Evolutionary conservation across 441 rosid species (phyloP).

Genomic region (Brassica balearica): DNA sequence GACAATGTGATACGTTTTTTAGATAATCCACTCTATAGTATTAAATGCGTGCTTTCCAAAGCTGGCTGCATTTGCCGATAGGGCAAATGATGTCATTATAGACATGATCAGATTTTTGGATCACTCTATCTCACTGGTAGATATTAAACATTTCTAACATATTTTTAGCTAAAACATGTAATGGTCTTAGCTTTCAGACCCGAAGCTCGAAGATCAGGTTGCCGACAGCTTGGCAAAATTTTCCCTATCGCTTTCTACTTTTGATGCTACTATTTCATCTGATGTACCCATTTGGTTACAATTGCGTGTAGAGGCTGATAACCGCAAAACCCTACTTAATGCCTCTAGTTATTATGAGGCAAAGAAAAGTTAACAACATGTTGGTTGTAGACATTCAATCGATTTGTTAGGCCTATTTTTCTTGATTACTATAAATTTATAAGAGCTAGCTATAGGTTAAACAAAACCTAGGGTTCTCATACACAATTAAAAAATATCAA

Average conservation of each 20-base stretch:
- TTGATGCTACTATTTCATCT: background rate
- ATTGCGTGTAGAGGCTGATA: constrained; percentile 1
- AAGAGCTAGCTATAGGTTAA: constrained; percentile 3
- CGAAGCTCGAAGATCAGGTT: too few species aligned
- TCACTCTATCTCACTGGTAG: too few species aligned
- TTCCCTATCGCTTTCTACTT: background rate
- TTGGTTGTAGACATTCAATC: background rate
- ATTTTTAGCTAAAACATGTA: too few species aligned
- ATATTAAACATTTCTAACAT: too few species aligned
- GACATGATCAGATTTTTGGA: too few species aligned
- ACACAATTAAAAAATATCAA: background rate
- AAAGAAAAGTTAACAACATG: constrained; percentile 2
- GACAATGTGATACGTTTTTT: too few species aligned
- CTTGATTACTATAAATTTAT: background rate
- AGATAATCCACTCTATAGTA: too few species aligned
- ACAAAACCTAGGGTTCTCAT: constrained; percentile 9
- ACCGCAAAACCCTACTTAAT: background rate
- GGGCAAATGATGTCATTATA: too few species aligned
- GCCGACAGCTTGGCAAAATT: background rate
- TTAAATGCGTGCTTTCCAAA: too few species aligned
- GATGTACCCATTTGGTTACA: background rate
- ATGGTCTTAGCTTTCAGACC: too few species aligned
- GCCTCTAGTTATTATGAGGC: background rate
- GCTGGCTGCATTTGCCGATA: too few species aligned
- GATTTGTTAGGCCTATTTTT: background rate